Percentiles rank a stretch among this genome's conserved stretches.
phyloP scores from a whole-genome alignment of 2,329 filamentous ascomycete genomes.

The Dryadomyces quercus-mongolicae region DNA sequence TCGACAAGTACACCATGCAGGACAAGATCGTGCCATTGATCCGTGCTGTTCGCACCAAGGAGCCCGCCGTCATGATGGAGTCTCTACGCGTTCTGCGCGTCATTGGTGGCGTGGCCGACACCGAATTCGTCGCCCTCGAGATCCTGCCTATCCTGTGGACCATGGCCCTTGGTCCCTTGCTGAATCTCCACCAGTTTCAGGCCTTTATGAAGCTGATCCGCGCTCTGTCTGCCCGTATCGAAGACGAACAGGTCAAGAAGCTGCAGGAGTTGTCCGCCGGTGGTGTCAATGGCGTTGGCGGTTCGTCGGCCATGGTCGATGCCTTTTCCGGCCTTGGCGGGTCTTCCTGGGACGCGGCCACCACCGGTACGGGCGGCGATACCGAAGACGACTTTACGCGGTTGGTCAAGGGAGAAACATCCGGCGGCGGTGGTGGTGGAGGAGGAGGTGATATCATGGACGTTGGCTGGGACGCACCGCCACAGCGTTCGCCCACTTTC shows the following conservation, averaged over 20 bases:
- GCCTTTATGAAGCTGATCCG: conserved; percentile 85
- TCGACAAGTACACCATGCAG: conserved; percentile 97
- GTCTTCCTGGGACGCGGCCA: conserved; percentile 26
- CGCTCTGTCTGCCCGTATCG: conserved; percentile 63
- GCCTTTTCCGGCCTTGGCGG: conserved; percentile 63
- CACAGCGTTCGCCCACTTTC: not conserved
- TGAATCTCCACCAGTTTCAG: conserved; percentile 81
- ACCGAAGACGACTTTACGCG: conserved; percentile 71
- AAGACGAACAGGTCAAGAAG: conserved; percentile 80
- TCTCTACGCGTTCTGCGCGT: conserved; percentile 74
- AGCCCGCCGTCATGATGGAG: conserved; percentile 95
- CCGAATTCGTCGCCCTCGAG: conserved; percentile 86
- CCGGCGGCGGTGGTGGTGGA: not conserved
- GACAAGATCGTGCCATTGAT: conserved; percentile 90
- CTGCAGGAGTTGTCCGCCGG: conserved; percentile 59
- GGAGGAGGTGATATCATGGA: conserved; percentile 6
- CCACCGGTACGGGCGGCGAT: conserved; percentile 29
- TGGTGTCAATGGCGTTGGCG: conserved; percentile 29
- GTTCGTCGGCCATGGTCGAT: conserved; percentile 33
- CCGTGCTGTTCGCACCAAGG: conserved; percentile 91
- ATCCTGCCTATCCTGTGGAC: conserved; percentile 81
- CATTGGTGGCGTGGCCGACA: conserved; percentile 69
- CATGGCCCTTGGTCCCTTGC: conserved; percentile 80
- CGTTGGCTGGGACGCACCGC: conserved; percentile 5
- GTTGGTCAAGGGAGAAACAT: conserved; percentile 62